Percentiles rank a stretch among this genome's conserved stretches.
Conservation (phyloP, 495 filamentous ascomycete species). For the Lindgomyces ingoldianus region DNA sequence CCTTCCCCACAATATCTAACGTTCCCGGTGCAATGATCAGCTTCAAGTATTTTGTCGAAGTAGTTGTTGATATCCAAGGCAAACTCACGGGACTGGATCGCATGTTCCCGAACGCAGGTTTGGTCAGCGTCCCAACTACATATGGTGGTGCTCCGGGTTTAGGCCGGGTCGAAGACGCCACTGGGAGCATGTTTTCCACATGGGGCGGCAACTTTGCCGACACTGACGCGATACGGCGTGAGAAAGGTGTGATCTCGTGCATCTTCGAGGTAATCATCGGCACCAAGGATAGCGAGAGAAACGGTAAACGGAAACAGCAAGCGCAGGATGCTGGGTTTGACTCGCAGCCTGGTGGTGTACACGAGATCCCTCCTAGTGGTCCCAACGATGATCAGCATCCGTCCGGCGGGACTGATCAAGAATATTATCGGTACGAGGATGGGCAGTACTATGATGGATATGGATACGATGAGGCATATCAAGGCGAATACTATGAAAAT, state of each 20-base stretch:
- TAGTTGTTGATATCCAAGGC: constrained; percentile 87
- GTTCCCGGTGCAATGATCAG: constrained; percentile 90
- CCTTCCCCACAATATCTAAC: constrained; percentile 85
- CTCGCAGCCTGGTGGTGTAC: constrained; percentile 36
- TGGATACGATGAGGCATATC: constrained; percentile 17
- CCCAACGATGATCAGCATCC: constrained; percentile 14
- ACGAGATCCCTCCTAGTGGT: constrained; percentile 32
- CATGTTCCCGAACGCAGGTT: constrained; percentile 59
- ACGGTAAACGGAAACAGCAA: constrained; percentile 49
- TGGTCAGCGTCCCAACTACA: constrained; percentile 51
- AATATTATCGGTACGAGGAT: constrained; percentile 47
- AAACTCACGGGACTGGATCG: constrained; percentile 72
- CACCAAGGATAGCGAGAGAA: constrained; percentile 72
- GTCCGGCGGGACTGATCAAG: constrained; percentile 27
- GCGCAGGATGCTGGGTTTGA: constrained; percentile 26
- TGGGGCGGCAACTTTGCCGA: constrained; percentile 83
- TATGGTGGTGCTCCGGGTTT: constrained; percentile 20
- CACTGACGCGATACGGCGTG: constrained; percentile 79
- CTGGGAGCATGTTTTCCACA: constrained; percentile 47
- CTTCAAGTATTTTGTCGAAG: constrained; percentile 91
- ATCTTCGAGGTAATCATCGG: constrained; percentile 86
- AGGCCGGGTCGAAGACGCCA: constrained; percentile 37
- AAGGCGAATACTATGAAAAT: constrained; percentile 18
- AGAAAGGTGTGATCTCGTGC: constrained; percentile 83
- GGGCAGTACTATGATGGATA: constrained; percentile 32